phyloP scores from a whole-genome alignment of 306 rosid species.

The Dicorynia guianensis region DNA sequence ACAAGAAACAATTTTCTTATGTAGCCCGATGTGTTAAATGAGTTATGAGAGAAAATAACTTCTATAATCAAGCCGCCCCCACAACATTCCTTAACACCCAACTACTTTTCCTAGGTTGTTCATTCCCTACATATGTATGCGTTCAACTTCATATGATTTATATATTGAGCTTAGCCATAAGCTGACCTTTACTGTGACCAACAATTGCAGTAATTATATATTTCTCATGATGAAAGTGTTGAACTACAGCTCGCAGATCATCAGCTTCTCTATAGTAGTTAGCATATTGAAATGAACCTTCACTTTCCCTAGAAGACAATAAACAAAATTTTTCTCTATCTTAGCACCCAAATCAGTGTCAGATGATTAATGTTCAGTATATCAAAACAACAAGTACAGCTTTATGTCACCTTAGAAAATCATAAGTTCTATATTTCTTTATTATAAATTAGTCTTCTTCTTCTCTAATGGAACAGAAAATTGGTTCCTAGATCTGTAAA shows the following conservation, averaged over 20 bases:
- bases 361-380: background rate
- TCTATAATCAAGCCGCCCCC: conserved; percentile 24
- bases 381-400: conserved; percentile 15
- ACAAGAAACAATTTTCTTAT: background rate
- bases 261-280: conserved; percentile 85
- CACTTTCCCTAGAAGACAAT: conserved; percentile 77
- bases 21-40: conserved; percentile 11
- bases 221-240: conserved; percentile 63
- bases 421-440: conserved; percentile 22
- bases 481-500: background rate
- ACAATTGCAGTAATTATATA: conserved; percentile 61
- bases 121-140: conserved; percentile 23
- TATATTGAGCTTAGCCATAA: conserved; percentile 20
- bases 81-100: background rate
- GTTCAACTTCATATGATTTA: conserved; percentile 24
- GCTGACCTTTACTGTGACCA: conserved; percentile 93
- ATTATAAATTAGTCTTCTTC: background rate
- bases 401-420: conserved; percentile 5
- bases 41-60: conserved; percentile 6
- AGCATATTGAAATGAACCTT: conserved; percentile 84
- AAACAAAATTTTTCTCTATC: background rate
- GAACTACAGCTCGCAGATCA: conserved; percentile 73
- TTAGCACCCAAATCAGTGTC: conserved; percentile 16
- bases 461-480: conserved; percentile 7
- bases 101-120: background rate